A percentile compares a stretch with the other conserved stretches of the same genome.
Conservation (phyloP, 2,329 filamentous ascomycete genomes). For the Sporothrix humicola region DNA sequence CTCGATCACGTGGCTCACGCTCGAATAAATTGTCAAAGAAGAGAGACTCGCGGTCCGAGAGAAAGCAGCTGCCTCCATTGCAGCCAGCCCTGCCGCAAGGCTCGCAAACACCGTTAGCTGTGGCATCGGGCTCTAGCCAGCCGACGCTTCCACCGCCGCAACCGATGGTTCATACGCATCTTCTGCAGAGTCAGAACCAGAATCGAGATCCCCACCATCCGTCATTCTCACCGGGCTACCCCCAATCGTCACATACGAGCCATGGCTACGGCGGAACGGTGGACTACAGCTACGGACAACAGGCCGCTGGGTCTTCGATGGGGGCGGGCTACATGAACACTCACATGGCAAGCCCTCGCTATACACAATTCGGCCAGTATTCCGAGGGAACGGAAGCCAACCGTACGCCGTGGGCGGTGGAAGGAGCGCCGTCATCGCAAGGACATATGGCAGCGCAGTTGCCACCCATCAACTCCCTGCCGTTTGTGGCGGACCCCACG, state of each 20-base stretch:
- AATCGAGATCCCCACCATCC: not conserved
- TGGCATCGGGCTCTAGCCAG: not conserved
- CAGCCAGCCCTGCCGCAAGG: constrained; percentile 1
- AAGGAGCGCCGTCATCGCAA: not conserved
- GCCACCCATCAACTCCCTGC: not conserved
- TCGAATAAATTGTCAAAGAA: not conserved
- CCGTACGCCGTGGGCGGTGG: constrained; percentile 10
- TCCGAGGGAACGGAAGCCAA: not conserved
- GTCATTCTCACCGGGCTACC: not conserved
- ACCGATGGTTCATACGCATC: not conserved
- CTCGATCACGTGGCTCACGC: not conserved
- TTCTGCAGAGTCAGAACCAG: not conserved
- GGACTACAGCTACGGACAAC: constrained; percentile 1
- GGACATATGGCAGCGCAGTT: not conserved
- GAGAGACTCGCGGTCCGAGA: constrained; percentile 1
- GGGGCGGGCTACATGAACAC: not conserved
- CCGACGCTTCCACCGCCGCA: too few species aligned
- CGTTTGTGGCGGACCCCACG: not conserved
- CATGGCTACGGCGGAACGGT: not conserved
- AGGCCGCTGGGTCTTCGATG: not conserved
- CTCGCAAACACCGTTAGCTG: not conserved
- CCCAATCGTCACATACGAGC: not conserved
- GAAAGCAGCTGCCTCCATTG: not conserved
- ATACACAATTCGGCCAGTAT: constrained; percentile 5
- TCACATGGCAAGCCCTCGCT: not conserved